A percentile compares a stretch with the other conserved stretches of the same genome.
phyloP scores from a whole-genome alignment of 495 filamentous ascomycete species.

The Mytilinidion resinicola region DNA sequence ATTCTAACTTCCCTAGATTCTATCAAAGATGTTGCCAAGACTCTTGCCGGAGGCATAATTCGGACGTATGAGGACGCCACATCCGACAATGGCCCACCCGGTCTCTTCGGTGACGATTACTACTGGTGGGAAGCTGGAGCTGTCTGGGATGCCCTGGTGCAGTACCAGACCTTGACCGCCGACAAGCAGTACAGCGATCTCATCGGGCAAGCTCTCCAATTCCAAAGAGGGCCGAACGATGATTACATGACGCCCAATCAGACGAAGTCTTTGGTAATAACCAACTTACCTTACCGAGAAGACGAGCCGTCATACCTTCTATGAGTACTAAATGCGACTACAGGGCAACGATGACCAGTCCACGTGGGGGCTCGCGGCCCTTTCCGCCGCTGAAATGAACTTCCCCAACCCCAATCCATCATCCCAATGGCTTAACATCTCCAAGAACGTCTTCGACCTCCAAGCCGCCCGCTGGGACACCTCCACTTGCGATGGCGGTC shows the following conservation, averaged over 20 bases:
- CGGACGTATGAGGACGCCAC: background rate
- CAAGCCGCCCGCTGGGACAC: slow-evolving; percentile 59
- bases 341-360: slow-evolving; percentile 34
- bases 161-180: slow-evolving; percentile 79
- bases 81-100: background rate
- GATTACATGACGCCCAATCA: slow-evolving; percentile 82
- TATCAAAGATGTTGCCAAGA: background rate
- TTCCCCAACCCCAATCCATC: slow-evolving; percentile 23
- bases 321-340: background rate
- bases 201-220: slow-evolving; percentile 59
- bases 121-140: slow-evolving; percentile 81
- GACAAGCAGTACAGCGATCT: slow-evolving; percentile 67
- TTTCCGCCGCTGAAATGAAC: slow-evolving; percentile 31
- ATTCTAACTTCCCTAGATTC: background rate
- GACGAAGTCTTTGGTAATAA: slow-evolving; percentile 35
- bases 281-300: too few species aligned
- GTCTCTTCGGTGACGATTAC: slow-evolving; percentile 49
- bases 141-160: slow-evolving; percentile 68
- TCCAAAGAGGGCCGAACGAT: slow-evolving; percentile 59
- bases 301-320: too few species aligned
- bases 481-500: slow-evolving; percentile 59
- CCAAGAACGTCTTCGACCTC: slow-evolving; percentile 29
- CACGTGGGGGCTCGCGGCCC: slow-evolving; percentile 32
- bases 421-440: slow-evolving; percentile 25
- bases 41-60: background rate